A percentile compares a stretch with the other conserved stretches of the same genome.
These are phyloP conservation scores for Lipomyces lipofer DNA, from an alignment of 805 yeast genomes.

Conservation along the genomic window DNA sequence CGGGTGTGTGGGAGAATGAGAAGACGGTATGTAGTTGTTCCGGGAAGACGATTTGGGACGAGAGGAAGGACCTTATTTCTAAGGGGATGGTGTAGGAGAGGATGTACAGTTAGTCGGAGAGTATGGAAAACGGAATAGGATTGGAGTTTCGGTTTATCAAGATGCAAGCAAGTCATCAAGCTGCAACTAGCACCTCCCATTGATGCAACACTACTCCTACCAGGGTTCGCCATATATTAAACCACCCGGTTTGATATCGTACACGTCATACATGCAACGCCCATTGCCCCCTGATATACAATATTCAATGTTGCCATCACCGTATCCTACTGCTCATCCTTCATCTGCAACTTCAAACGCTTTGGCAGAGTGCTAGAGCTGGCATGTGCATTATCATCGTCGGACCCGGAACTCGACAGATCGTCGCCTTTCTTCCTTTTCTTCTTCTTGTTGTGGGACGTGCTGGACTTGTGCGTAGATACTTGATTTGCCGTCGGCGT, in stretches of 20 bases:
- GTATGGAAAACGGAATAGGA: no score
- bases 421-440: slow-evolving; percentile 27
- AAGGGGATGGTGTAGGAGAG: slow-evolving; percentile 50
- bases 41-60: slow-evolving; percentile 97
- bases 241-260: no score
- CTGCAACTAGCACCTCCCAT: no score
- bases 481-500: background rate
- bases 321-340: slow-evolving; percentile 22
- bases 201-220: no score
- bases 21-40: slow-evolving; percentile 91
- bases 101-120: no score
- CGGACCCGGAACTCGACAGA: slow-evolving; percentile 17
- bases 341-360: slow-evolving; percentile 21
- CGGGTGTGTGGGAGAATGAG: slow-evolving; percentile 96
- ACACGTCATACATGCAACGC: no score
- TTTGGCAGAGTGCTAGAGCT: slow-evolving; percentile 16
- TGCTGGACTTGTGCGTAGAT: background rate
- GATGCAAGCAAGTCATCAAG: no score
- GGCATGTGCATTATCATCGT: slow-evolving; percentile 6
- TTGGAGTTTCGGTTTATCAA: no score
- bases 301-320: no score
- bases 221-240: no score
- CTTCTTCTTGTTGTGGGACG: slow-evolving; percentile 19
- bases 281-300: no score
- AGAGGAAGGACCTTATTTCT: slow-evolving; percentile 69